Conservation (phyloP, 306 rosid genomes). For the Pueraria montana region DNA sequence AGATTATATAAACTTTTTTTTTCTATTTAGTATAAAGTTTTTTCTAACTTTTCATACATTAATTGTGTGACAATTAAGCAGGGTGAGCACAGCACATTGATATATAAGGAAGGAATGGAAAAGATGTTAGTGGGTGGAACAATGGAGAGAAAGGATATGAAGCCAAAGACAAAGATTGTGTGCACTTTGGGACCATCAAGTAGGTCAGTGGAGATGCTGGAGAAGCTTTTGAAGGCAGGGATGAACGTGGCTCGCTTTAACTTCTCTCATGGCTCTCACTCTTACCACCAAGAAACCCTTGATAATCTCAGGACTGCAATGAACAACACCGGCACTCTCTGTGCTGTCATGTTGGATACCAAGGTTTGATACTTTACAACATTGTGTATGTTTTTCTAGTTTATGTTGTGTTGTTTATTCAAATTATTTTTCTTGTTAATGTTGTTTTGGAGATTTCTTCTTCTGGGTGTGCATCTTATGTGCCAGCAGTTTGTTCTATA, state of each 20-base stretch:
- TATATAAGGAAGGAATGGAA: slow-evolving; percentile 12
- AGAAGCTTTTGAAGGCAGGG: slow-evolving; percentile 45
- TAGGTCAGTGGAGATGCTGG: slow-evolving; percentile 32
- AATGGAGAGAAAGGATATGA: background rate
- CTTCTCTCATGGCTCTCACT: slow-evolving; percentile 56
- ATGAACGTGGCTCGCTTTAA: slow-evolving; percentile 63
- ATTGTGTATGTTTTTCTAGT: background rate
- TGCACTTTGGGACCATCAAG: slow-evolving; percentile 40
- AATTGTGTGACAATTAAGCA: background rate
- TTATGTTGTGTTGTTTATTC: background rate
- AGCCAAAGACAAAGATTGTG: slow-evolving; percentile 32
- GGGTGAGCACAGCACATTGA: background rate
- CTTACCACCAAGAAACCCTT: slow-evolving; percentile 60
- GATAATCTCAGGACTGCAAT: slow-evolving; percentile 53
- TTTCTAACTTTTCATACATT: background rate
- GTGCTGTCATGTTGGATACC: slow-evolving; percentile 51
- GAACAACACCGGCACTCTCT: slow-evolving; percentile 51
- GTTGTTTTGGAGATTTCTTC: too few relatives aligned
- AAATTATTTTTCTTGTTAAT: background rate
- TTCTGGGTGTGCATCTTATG: too few relatives aligned
- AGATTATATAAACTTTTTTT: background rate
- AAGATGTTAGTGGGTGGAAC: background rate
- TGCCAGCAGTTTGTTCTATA: too few relatives aligned
- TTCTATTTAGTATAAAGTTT: background rate
- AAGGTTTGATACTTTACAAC: background rate